Conservation (phyloP, 371 early-diverging fungal genomes). For the Mortierella sp. region DNA sequence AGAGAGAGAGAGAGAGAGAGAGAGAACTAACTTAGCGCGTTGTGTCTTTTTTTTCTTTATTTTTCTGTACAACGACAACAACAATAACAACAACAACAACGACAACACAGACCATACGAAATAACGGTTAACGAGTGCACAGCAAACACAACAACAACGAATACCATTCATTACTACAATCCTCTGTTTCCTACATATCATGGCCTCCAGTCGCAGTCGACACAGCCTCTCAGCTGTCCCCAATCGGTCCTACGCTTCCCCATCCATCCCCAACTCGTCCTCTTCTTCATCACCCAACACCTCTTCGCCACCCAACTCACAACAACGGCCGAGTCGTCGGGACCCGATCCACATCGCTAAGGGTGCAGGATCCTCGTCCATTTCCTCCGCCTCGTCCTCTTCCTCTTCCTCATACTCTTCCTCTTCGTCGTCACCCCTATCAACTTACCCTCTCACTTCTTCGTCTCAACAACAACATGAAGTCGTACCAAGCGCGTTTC, state of each 20-base stretch:
- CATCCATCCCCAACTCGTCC: background rate
- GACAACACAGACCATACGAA: background rate
- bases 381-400: background rate
- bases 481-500: background rate
- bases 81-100: background rate
- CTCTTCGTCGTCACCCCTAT: background rate
- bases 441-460: background rate
- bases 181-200: background rate
- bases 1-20: no score
- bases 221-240: background rate
- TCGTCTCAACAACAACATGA: slow-evolving; percentile 12
- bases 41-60: no score
- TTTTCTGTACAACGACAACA: background rate
- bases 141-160: background rate
- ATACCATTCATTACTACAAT: no score
- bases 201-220: slow-evolving; percentile 1
- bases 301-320: background rate
- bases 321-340: slow-evolving; percentile 8
- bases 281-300: background rate
- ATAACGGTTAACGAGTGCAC: background rate
- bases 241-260: background rate
- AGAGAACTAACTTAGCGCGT: no score
- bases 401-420: background rate
- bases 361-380: background rate
- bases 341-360: slow-evolving; percentile 1